phyloP scores from a whole-genome alignment of 495 filamentous ascomycete species.

The Amphirosellinia nigrospora region DNA sequence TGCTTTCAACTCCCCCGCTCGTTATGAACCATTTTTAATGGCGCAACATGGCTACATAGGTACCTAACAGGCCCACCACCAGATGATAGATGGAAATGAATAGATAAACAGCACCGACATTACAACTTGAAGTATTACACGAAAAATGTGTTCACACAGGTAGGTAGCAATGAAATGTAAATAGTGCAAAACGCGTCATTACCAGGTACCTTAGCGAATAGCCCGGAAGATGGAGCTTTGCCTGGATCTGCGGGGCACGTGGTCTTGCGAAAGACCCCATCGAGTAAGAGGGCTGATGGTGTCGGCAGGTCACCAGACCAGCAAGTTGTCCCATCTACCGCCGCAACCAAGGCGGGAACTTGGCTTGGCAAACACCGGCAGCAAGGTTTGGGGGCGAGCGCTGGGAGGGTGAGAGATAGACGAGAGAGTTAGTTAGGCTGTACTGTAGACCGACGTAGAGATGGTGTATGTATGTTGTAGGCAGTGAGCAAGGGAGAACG shows the following conservation, averaged over 20 bases:
- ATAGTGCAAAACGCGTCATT: slow-evolving; percentile 6
- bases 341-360: slow-evolving; percentile 14
- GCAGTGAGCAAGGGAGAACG: slow-evolving; percentile 2
- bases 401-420: neutral
- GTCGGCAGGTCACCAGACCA: slow-evolving; percentile 27
- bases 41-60: no score
- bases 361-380: slow-evolving; percentile 15
- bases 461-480: neutral
- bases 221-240: slow-evolving; percentile 7
- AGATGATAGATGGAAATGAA: neutral
- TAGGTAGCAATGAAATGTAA: neutral
- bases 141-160: neutral
- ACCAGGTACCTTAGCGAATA: neutral
- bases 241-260: slow-evolving; percentile 26
- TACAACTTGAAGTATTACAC: neutral
- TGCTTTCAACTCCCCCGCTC: neutral
- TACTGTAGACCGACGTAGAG: neutral
- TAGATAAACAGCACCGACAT: no score
- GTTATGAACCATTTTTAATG: neutral
- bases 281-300: slow-evolving; percentile 20
- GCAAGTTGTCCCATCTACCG: slow-evolving; percentile 18
- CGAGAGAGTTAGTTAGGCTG: slow-evolving; percentile 1
- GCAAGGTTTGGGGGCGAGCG: slow-evolving; percentile 9
- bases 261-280: slow-evolving; percentile 16
- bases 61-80: slow-evolving; percentile 8